Base-by-base conservation (phyloP, 495 filamentous ascomycete genomes). In the Hypomontagnella monticulosa region DNA sequence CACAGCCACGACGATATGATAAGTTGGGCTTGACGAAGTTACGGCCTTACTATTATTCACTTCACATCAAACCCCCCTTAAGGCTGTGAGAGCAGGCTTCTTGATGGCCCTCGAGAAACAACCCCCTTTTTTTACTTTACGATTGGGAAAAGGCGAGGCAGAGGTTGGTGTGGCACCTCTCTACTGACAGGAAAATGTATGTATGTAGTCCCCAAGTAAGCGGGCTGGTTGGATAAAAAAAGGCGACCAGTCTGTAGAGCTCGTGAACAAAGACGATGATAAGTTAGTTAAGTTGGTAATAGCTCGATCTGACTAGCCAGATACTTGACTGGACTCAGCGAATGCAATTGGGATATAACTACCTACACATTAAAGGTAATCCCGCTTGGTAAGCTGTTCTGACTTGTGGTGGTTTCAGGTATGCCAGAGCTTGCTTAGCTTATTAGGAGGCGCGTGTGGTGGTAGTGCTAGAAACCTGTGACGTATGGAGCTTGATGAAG, bases 11-110 rank as follows among this genome's bases (percentile, higher is more conserved):
- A 57, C 63, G 44, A 63, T 53, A 34, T 42, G 38, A 16, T 41
- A 57, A 48, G 51, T 67, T 55, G 58, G 58, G 63, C 70, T 66
- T 73, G 41, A 72, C 59, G 71, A 74, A 68, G 62, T 68, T 69
- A 72, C 49, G 66, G 66, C 52, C 43, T 55, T 61, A 44, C 52
- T 54, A 44, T 52, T 66, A 47, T 47, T 44, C 32, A 52, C 55
- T 69, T 63, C 61, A 51, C 57, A 27, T 27, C 23, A 27, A 27
- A n/a, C n/a, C 57, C 16, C 48, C 30, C 41, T 38, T 58, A 38
- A 63, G 66, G 66, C 60, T 55, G 51, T 57, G 37, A 48, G 60
- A 64, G 60, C 66, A 61, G 66, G 66, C 51, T 60, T 69, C 66
- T 52, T 42, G 41, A 64, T 61, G 40, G 66, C 50, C 66, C 33